Base-by-base conservation (phyloP, 495 filamentous ascomycete species). In the Aspergillus ostianus region DNA sequence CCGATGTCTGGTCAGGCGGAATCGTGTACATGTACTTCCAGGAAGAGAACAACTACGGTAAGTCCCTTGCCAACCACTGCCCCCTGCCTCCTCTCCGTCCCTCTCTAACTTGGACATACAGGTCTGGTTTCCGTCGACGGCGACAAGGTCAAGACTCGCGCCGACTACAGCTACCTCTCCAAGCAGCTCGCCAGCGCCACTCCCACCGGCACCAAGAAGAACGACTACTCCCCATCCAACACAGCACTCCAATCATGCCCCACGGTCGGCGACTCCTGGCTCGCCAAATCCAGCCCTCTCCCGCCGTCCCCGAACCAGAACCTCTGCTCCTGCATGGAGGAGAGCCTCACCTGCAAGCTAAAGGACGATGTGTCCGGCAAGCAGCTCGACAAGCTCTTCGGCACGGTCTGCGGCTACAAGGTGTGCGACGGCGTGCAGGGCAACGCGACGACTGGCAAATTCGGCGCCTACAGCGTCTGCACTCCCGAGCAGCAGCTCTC, bases 11-110 rank as follows among this genome's bases (percentile, higher is more conserved):
- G 84, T 93, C 89, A 51, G 93, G 93, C 65, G 93, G 93, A 66
- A 93, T 97, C 63, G 87, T 95, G 27, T 97, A 97, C 78, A 93
- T 93, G 91, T 97, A 93, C 80, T 91, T 91, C 77, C 77, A 97
- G 71, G 92, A 94, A 67, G 81, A 77, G 9, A 96, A 97, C 73
- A 77, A 95, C 70, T 98, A 90, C 67, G 93, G 92, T 86, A 74
- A 55, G 78, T 41, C 30, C 36, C 20, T 21, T 55, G 23, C 21
- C 20, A 26, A 26, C 23, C 23, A 26, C 23, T 26, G 23, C 15
- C 26, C 15, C 6, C 17, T 29, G 17, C n/a, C 12, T 20, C 27
- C 49, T 36, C 23, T 47, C 30, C 21, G 15, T 20, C 45, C 55
- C 21, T 15, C 51, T 41, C 26, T 46, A 36, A 41, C 36, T n/a